Evolutionary conservation across 202 grass and related monocot genomes (phyloP), one percentile per base, ranked within the genome.

Genomic region (Hordeum pubiflorum): DNA sequence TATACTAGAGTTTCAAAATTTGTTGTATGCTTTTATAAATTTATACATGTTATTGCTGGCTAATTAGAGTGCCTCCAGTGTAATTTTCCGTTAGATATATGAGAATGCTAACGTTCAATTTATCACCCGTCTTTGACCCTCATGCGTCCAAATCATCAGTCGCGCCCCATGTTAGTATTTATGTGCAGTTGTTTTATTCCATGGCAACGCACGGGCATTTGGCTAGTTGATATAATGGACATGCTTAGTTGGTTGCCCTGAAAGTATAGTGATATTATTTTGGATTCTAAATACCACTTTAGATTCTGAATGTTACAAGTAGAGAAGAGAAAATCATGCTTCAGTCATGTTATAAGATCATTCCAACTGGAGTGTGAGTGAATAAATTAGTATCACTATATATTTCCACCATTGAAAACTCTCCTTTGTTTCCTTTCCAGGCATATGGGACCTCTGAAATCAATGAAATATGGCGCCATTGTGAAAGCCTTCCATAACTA

Each of bases 361-460:
- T 73, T 65, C 23, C 12, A 18, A 15, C 13, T 40, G 58, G 44
- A 63, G 23, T 50, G 60, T 70, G 27, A 6, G 3, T 77, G 15
- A 60, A 44, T 31, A 58, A 46, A 34, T 65, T 41, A 27, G 34
- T 79, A 46, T 76, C n/a, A 7, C 46, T 78, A 68, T 78, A 13
- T 89, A 50, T 79, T 83, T 36, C 44, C 24, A 81, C 9, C 55
- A 82, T 27, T 64, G 24, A 58, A 34, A 58, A 38, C 54, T 57
- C 7, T 79, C 20, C 29, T 5, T n/a, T 37, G 11, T 72, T 76
- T 41, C 54, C 82, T 79, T 62, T 86, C 54, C 77, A 98, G 95
- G 85, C 89, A 99, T 89, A 99, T 99, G 96, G 96, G 92, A 17
- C 66, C 83, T 17, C 83, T 99, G 59, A 90, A 75, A 73, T 91